phyloP scores from a whole-genome alignment of 2,329 filamentous ascomycete genomes.

The Diaporthe helianthi region DNA sequence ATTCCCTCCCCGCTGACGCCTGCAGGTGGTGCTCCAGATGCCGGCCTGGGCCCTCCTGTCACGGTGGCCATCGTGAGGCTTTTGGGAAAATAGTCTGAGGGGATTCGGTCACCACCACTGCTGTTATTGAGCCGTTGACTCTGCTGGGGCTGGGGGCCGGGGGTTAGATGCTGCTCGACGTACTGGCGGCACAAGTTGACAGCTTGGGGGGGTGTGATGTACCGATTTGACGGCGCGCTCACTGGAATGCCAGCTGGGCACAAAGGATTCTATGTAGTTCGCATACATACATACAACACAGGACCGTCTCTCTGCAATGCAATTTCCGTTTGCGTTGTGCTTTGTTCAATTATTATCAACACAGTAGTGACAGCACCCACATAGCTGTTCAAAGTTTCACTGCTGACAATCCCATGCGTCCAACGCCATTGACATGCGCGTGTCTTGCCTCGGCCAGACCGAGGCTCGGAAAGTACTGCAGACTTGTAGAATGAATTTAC shows the following conservation, averaged over 20 bases:
- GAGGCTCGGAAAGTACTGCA: neutral
- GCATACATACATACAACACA: neutral
- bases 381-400: too few species aligned
- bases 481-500: neutral
- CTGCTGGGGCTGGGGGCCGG: neutral
- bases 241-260: too few species aligned
- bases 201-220: too few species aligned
- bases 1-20: too few species aligned
- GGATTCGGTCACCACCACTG: too few species aligned
- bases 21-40: too few species aligned
- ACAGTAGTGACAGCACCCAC: neutral
- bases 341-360: conserved; percentile 8
- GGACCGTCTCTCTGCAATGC: too few species aligned
- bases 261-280: neutral
- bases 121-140: too few species aligned
- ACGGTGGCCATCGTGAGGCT: neutral
- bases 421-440: neutral
- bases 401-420: neutral
- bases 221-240: too few species aligned
- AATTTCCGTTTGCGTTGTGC: neutral
- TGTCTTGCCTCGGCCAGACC: neutral
- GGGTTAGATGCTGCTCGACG: too few species aligned
- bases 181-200: too few species aligned
- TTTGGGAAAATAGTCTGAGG: too few species aligned
- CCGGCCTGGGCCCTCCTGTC: neutral